Evolutionary conservation across 371 early-diverging fungal genomes (phyloP), one percentile per base, ranked within the genome.

Genomic region (Conidiobolus incongruus): DNA sequence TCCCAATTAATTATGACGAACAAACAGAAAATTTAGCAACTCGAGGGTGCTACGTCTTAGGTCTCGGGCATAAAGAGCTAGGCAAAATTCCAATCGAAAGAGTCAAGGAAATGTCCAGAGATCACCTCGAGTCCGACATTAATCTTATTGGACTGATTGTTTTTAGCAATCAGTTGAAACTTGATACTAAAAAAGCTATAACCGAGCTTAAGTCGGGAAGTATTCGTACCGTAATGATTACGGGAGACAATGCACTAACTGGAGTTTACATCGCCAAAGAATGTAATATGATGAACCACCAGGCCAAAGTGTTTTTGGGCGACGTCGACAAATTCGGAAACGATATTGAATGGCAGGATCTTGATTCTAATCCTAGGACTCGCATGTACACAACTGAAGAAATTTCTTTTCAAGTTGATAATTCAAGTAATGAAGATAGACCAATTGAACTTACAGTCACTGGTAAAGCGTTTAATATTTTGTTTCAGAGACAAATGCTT

Each of bases 81-180:
- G 63, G 61, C 15, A 39, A 56, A n/a, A 53, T 62, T 11, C 47
- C 8, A 20, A 54, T 21, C 53, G n/a, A n/a, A n/a, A n/a, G n/a
- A n/a, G n/a, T n/a, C n/a, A n/a, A n/a, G n/a, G n/a, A n/a, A n/a
- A n/a, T 62, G 64, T 52, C 52, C 19, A 63, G 81, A 15, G 72
- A 74, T n/a, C 66, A 73, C 34, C 54, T 81, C 50, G 89, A 90
- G 53, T 47, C 49, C 15, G 68, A 66, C 10, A 57, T 74, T 35
- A 44, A 55, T 32, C 67, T 91, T 37, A 51, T 70, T 22, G 81
- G 84, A 7, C 63, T 91, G 37, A 50, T 90, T 15, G 56, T 91
- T 26, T 89, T 95, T 57, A 74, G 79, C 45, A 91, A 92, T 55
- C 73, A 72, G 51, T 58, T 90, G 8, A 95, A 95, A 59, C 58